These are phyloP conservation scores for Aspergillus quadrilineatus DNA, from an alignment of 2,329 filamentous ascomycete species.

Conservation along the genomic window DNA sequence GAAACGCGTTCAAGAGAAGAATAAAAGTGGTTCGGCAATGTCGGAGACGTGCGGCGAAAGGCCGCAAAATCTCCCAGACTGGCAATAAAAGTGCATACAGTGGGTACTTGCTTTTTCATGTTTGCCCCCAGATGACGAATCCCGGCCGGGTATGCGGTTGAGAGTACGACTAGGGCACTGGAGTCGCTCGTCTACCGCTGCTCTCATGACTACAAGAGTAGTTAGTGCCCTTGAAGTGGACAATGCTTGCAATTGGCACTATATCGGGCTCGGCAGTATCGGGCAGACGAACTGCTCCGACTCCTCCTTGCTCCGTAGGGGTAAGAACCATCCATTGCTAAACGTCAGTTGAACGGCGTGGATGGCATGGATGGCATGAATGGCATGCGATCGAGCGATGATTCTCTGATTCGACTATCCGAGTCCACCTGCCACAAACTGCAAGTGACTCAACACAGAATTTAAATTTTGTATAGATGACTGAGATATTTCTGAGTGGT, in stretches of 20 bases:
- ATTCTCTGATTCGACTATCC: no score
- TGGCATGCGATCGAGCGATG: no score
- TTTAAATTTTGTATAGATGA: background rate
- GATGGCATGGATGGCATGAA: no score
- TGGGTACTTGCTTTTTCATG: conserved; percentile 8
- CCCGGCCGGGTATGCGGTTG: background rate
- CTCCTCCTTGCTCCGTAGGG: no score
- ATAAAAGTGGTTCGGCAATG: background rate
- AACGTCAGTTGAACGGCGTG: no score
- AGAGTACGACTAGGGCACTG: background rate
- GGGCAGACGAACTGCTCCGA: no score
- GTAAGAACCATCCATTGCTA: no score
- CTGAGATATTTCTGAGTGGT: background rate
- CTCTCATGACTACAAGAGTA: background rate
- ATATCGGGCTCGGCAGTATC: no score
- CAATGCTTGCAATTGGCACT: background rate
- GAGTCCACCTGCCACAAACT: no score
- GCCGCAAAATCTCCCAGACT: background rate
- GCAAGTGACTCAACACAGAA: background rate
- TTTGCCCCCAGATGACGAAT: conserved; percentile 10
- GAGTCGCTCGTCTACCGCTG: background rate
- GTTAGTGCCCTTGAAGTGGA: background rate
- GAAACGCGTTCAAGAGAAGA: background rate
- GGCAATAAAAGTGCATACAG: conserved; percentile 3
- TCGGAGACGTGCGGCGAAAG: conserved; percentile 8